Evolutionary conservation across 2,329 filamentous ascomycete species (phyloP), one percentile per base, ranked within the genome.

Genomic region (Colletotrichum lupini): DNA sequence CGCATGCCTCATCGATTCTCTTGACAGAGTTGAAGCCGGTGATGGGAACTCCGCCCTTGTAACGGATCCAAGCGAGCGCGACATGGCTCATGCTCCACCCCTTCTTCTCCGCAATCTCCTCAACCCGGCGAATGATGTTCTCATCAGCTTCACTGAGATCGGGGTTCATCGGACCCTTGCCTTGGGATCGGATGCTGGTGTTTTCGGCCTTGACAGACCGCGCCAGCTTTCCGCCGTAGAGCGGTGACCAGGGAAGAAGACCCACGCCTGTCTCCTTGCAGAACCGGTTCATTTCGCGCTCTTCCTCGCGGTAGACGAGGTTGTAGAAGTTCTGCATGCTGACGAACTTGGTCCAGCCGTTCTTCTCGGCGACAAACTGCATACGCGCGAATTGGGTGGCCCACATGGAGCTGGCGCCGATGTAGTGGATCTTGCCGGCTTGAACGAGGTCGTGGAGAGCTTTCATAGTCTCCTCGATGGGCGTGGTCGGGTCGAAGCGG

Each of bases 401-500:
- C 53, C 67, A 74, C 72, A 74, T 75, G 60, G 64, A 66, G 55
- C 72, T 74, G 9, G 72, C 74, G 37, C 72, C 72, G 11, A 75
- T 74, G 35, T 75, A 75, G 78, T 78, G 81, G 12, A 90, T 88
- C 78, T 88, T 89, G 3, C 90, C 90, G 30, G 82, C 86, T 64
- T 87, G 82, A 0, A 92, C 84, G 0, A 92, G 83, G 63, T 92
- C 89, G 68, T 92, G 86, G n/a, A 91, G 79, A 5, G 88, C 88
- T 73, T 86, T 84, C 90, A 92, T 92, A 24, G 90, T 91, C 80
- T 92, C 90, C 74, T 91, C 5, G 84, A 84, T 62, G 85, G 83
- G 16, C 85, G 88, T 30, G 82, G 84, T 82, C 1, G 83, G 82
- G 76, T 92, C 90, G 22, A 91, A 83, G 2, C 90, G 85, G 76